Conservation (phyloP, 2,329 filamentous ascomycete genomes). For the Penicillium sp. region DNA sequence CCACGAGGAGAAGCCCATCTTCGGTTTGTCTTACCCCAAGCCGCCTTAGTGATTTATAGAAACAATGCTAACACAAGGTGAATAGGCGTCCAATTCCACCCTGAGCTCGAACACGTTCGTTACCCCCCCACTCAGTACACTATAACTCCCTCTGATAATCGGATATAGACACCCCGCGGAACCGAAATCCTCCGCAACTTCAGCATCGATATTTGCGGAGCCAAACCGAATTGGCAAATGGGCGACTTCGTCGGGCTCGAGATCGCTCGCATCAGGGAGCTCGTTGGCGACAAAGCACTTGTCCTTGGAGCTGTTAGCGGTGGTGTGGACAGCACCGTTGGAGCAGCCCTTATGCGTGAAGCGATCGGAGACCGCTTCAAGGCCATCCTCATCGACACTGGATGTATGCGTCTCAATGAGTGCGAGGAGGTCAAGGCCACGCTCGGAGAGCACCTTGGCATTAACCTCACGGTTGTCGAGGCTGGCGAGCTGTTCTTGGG, state of each 20-base stretch:
- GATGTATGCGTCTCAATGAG: constrained; percentile 82
- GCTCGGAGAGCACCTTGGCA: constrained; percentile 74
- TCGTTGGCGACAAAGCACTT: constrained; percentile 79
- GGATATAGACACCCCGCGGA: constrained; percentile 54
- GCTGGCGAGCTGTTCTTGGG: constrained; percentile 74
- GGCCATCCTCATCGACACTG: constrained; percentile 82
- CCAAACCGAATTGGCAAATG: constrained; percentile 80
- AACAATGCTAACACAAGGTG: constrained; percentile 6
- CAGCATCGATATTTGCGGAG: constrained; percentile 75
- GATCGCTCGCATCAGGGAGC: constrained; percentile 72
- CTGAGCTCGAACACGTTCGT: constrained; percentile 63
- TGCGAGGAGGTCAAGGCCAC: constrained; percentile 77
- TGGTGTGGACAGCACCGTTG: neutral
- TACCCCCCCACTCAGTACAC: neutral
- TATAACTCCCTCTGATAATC: neutral
- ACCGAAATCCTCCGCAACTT: constrained; percentile 77
- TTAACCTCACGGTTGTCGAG: constrained; percentile 87
- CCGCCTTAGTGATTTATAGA: neutral
- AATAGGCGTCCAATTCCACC: constrained; percentile 76
- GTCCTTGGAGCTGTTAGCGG: constrained; percentile 46
- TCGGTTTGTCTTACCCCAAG: constrained; percentile 4
- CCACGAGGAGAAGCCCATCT: constrained; percentile 53
- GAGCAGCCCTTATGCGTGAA: constrained; percentile 66
- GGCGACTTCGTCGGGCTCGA: constrained; percentile 76
- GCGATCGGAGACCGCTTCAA: constrained; percentile 85